Percentiles rank a stretch among this genome's conserved stretches.
Evolutionary conservation across 1,284 basidiomycete species (phyloP).

Genomic region (Pyrrhoderma lamaoense): DNA sequence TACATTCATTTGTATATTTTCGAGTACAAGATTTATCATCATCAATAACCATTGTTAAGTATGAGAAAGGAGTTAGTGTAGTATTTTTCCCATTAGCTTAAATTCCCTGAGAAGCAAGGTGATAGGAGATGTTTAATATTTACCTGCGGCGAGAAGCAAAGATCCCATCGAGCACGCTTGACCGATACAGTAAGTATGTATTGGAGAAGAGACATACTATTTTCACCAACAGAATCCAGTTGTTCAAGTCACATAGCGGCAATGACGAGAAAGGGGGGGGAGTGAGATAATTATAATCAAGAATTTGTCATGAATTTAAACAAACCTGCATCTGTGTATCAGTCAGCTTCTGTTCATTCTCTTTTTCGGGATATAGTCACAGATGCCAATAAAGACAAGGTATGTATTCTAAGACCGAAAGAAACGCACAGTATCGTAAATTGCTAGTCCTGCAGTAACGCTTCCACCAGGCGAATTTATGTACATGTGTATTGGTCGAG

Average conservation of each 20-base stretch:
- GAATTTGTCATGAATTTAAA: conserved; percentile 17
- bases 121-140: too few species aligned
- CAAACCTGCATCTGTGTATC: conserved; percentile 67
- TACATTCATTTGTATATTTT: not conserved
- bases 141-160: conserved; percentile 76
- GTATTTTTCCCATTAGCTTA: not conserved
- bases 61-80: not conserved
- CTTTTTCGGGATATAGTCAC: too few species aligned
- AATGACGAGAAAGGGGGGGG: too few species aligned
- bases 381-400: too few species aligned
- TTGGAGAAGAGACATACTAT: conserved; percentile 86
- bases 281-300: not conserved
- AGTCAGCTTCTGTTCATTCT: not conserved
- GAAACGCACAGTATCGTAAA: conserved; percentile 80
- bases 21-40: too few species aligned
- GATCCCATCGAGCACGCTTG: conserved; percentile 94
- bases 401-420: not conserved
- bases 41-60: too few species aligned
- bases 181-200: conserved; percentile 91
- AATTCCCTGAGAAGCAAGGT: too few species aligned
- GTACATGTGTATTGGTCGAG: conserved; percentile 88
- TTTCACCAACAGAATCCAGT: not conserved
- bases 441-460: conserved; percentile 88
- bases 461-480: conserved; percentile 93
- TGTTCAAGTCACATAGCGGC: not conserved